Evolutionary conservation across 805 yeast species (phyloP).

Genomic region (Ogataea glucozyma): DNA sequence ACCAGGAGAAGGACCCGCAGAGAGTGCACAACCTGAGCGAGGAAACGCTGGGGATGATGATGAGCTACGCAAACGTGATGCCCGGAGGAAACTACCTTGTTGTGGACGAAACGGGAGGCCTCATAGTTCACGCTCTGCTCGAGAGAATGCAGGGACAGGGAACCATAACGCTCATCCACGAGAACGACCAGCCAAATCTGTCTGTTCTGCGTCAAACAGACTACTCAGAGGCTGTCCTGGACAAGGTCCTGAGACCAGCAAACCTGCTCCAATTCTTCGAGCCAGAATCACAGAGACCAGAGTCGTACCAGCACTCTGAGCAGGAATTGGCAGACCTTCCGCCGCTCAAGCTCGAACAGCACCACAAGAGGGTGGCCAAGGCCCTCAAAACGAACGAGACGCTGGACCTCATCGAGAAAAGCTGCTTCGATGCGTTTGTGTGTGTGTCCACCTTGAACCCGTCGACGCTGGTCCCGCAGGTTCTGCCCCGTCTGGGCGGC

Average conservation of each 20-base stretch:
- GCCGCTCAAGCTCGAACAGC: conserved; percentile 62
- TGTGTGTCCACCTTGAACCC: conserved; percentile 73
- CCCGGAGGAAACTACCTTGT: conserved; percentile 90
- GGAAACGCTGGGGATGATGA: conserved; percentile 76
- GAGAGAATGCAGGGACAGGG: conserved; percentile 88
- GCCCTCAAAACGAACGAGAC: conserved; percentile 50
- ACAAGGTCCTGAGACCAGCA: conserved; percentile 62
- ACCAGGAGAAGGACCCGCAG: conserved; percentile 73
- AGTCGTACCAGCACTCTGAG: conserved; percentile 45
- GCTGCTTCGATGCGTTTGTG: conserved; percentile 73
- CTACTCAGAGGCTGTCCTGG: conserved; percentile 52
- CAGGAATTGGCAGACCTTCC: conserved; percentile 58
- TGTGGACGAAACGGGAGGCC: conserved; percentile 93
- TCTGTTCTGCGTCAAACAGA: conserved; percentile 70
- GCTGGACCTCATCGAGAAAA: conserved; percentile 49
- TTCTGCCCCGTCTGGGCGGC: conserved; percentile 72
- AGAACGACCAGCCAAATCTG: conserved; percentile 88
- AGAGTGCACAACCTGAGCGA: conserved; percentile 78
- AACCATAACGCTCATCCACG: conserved; percentile 72
- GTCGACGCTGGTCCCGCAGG: conserved; percentile 58
- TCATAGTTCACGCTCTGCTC: conserved; percentile 78
- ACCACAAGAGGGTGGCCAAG: conserved; percentile 63
- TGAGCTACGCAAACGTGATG: conserved; percentile 77
- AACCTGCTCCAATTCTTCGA: conserved; percentile 80
- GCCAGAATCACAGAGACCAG: conserved; percentile 61